Percentiles rank a stretch among this genome's conserved stretches.
Evolutionary conservation across 805 yeast species (phyloP).

Genomic region (Ogataea methanolica): DNA sequence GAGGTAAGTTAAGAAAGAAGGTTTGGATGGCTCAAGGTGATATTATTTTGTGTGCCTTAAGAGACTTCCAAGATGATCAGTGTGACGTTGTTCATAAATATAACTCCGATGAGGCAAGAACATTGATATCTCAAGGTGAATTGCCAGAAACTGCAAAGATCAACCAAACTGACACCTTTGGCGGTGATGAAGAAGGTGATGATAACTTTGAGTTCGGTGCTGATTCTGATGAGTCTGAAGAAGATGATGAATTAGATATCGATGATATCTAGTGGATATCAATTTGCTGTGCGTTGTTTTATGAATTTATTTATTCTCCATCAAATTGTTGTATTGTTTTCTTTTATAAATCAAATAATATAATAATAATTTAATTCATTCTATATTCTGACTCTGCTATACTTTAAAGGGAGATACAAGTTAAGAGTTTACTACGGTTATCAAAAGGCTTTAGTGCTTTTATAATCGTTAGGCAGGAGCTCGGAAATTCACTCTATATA

Average conservation of each 20-base stretch:
- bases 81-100: slow-evolving; percentile 97
- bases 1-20: slow-evolving; percentile 99
- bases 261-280: slow-evolving; percentile 71
- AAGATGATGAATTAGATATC: slow-evolving; percentile 71
- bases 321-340: too few species aligned
- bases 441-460: too few species aligned
- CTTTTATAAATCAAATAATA: too few species aligned
- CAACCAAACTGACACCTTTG: slow-evolving; percentile 96
- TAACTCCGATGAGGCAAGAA: slow-evolving; percentile 96
- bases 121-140: slow-evolving; percentile 92
- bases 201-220: slow-evolving; percentile 98
- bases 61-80: slow-evolving; percentile 98
- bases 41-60: slow-evolving; percentile 87
- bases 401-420: too few species aligned
- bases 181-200: slow-evolving; percentile 94
- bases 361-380: too few species aligned
- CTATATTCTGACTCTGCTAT: too few species aligned
- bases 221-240: slow-evolving; percentile 77
- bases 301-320: too few species aligned
- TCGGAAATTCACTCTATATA: too few species aligned
- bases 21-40: slow-evolving; percentile 99
- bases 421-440: too few species aligned
- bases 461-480: too few species aligned
- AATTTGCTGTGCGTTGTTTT: too few species aligned
- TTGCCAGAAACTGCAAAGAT: slow-evolving; percentile 96